These are phyloP conservation scores for Poteriospumella lacustris DNA, from an alignment of 108 stramenopile species.

Conservation along the genomic window DNA sequence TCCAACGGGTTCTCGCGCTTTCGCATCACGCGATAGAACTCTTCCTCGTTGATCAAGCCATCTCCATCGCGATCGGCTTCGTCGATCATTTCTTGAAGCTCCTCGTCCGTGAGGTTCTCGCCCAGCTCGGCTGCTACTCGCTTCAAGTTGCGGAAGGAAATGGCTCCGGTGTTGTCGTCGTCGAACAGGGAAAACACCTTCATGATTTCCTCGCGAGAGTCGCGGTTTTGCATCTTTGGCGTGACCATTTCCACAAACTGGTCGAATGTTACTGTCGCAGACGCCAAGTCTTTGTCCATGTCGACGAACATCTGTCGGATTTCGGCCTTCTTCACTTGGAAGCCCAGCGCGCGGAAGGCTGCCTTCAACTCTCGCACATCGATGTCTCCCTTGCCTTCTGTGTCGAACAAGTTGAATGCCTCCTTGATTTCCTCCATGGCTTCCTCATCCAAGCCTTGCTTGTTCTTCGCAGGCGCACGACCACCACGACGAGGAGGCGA, in stretches of 20 bases:
- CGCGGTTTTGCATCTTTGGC: conserved; percentile 38
- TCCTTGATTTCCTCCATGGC: conserved; percentile 39
- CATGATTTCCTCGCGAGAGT: conserved; percentile 46
- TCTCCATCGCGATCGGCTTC: conserved; percentile 53
- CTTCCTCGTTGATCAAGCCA: conserved; percentile 52
- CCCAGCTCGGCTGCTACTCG: conserved; percentile 57
- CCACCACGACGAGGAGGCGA: not conserved
- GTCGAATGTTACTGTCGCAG: conserved; percentile 29
- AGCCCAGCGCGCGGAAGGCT: conserved; percentile 43
- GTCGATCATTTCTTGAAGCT: conserved; percentile 49
- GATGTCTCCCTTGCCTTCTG: conserved; percentile 43
- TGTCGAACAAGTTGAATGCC: conserved; percentile 47
- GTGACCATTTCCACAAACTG: conserved; percentile 44
- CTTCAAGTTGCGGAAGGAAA: conserved; percentile 59
- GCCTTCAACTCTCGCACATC: conserved; percentile 49
- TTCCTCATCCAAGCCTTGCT: conserved; percentile 39
- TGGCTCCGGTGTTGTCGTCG: conserved; percentile 56
- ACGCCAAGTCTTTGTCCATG: conserved; percentile 38
- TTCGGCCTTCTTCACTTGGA: conserved; percentile 40
- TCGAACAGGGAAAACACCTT: conserved; percentile 57
- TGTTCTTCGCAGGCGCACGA: not conserved
- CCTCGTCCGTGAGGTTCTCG: conserved; percentile 59
- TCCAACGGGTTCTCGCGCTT: conserved; percentile 33
- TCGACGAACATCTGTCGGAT: conserved; percentile 35
- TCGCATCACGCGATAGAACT: conserved; percentile 49